phyloP scores from a whole-genome alignment of 768 basidiomycete species.

The Cystobasidium ongulense region DNA sequence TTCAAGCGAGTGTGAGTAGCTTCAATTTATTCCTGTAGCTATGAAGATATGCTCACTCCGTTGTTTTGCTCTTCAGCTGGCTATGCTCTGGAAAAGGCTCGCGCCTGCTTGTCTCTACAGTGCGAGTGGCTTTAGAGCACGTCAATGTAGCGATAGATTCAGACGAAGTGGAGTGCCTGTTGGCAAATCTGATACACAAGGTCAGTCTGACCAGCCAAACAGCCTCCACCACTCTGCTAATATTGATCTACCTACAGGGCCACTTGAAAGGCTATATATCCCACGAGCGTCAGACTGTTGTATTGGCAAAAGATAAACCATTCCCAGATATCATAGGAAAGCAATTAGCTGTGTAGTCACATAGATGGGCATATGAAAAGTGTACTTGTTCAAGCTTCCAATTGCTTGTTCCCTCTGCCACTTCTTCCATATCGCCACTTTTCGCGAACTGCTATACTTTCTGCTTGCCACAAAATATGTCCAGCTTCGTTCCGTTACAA shows the following conservation, averaged over 20 bases:
- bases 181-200: conserved; percentile 84
- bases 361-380: neutral
- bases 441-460: neutral
- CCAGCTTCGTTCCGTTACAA: neutral
- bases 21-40: too few relatives aligned
- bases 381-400: neutral
- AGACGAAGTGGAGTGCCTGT: conserved; percentile 64
- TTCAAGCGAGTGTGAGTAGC: conserved; percentile 53
- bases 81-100: conserved; percentile 14
- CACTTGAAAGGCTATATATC: conserved; percentile 93
- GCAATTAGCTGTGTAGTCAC: neutral
- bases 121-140: conserved; percentile 4
- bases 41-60: too few relatives aligned
- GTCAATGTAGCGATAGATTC: conserved; percentile 52
- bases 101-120: conserved; percentile 3
- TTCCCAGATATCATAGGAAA: conserved; percentile 42
- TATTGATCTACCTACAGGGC: conserved; percentile 47
- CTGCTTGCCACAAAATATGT: neutral
- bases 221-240: neutral
- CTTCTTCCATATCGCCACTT: neutral
- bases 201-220: conserved; percentile 40
- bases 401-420: neutral
- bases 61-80: too few relatives aligned
- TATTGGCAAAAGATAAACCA: conserved; percentile 60
- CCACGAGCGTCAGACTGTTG: conserved; percentile 89